Evolutionary conservation across 2,329 filamentous ascomycete genomes (phyloP).

Genomic region (Setomelanomma holmii): DNA sequence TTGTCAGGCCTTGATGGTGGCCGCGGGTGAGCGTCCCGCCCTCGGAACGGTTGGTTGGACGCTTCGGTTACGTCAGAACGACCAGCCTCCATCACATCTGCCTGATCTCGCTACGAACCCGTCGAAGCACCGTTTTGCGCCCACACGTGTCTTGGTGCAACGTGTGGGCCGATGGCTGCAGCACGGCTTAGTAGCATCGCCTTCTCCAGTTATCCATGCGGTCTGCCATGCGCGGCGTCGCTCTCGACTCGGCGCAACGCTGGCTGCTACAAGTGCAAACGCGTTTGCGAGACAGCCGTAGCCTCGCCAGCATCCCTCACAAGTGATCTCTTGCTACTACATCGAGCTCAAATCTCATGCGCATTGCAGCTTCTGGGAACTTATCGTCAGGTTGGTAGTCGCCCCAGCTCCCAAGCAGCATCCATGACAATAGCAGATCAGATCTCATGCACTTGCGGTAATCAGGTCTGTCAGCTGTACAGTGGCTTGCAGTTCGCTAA

Average conservation of each 20-base stretch:
- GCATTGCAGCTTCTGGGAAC: too few relatives aligned
- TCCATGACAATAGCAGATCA: slow-evolving; percentile 2
- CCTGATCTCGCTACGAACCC: not conserved
- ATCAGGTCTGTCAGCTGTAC: not conserved
- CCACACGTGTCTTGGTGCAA: slow-evolving; percentile 3
- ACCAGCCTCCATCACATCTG: slow-evolving; percentile 1
- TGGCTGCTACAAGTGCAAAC: not conserved
- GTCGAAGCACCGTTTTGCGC: slow-evolving; percentile 8
- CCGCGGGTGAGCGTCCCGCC: not conserved
- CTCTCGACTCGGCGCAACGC: not conserved
- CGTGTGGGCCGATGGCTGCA: not conserved
- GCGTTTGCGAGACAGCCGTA: not conserved
- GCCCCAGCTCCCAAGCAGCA: slow-evolving; percentile 1
- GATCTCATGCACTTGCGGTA: slow-evolving; percentile 5
- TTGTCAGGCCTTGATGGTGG: slow-evolving; percentile 6
- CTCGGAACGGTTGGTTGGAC: not conserved
- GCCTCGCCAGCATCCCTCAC: not conserved
- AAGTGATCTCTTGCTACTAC: not conserved
- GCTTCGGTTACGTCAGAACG: slow-evolving; percentile 8
- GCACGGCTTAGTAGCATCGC: slow-evolving; percentile 15
- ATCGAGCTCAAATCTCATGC: too few relatives aligned
- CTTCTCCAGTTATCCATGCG: not conserved
- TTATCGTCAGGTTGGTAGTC: not conserved
- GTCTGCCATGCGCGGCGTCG: not conserved
- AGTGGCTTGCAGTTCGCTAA: slow-evolving; percentile 9